Conservation (phyloP, 176 grass and related monocot species). For the Oryza meyeriana region DNA sequence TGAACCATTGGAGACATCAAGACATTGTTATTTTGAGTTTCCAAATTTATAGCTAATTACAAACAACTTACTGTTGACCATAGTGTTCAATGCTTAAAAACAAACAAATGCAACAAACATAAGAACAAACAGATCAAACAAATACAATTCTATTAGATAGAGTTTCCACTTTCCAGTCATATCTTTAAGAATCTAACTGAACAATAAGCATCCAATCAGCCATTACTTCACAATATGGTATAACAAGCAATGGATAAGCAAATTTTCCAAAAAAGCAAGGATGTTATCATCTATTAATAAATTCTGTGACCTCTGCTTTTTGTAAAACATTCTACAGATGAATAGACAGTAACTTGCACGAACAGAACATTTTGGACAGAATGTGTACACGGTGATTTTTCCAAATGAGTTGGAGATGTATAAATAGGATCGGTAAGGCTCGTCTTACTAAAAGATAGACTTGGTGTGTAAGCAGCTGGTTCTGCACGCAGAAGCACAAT, state of each 20-base stretch:
- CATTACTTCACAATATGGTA: not conserved
- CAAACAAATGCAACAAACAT: slow-evolving; percentile 16
- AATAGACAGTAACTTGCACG: slow-evolving; percentile 15
- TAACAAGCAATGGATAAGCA: slow-evolving; percentile 4
- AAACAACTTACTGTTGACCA: slow-evolving; percentile 21
- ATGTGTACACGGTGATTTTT: slow-evolving; percentile 18
- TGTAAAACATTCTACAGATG: slow-evolving; percentile 25
- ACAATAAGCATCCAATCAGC: not conserved
- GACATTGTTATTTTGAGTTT: slow-evolving; percentile 2
- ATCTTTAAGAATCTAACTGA: not conserved
- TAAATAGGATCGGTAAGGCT: slow-evolving; percentile 29
- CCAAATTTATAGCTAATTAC: slow-evolving; percentile 3
- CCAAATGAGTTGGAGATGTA: slow-evolving; percentile 13
- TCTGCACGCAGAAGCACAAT: slow-evolving; percentile 23
- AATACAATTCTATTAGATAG: not conserved
- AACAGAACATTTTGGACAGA: slow-evolving; percentile 16
- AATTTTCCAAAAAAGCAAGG: not conserved
- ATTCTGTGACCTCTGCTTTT: slow-evolving; percentile 4
- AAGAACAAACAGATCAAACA: slow-evolving; percentile 8
- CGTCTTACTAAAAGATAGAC: slow-evolving; percentile 19
- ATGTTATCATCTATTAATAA: not conserved
- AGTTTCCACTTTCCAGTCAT: slow-evolving; percentile 13
- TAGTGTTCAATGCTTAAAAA: slow-evolving; percentile 15
- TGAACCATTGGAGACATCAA: slow-evolving; percentile 10
- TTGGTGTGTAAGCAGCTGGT: slow-evolving; percentile 7